Conservation (phyloP, 2,329 filamentous ascomycete species). For the Eutypa lata region DNA sequence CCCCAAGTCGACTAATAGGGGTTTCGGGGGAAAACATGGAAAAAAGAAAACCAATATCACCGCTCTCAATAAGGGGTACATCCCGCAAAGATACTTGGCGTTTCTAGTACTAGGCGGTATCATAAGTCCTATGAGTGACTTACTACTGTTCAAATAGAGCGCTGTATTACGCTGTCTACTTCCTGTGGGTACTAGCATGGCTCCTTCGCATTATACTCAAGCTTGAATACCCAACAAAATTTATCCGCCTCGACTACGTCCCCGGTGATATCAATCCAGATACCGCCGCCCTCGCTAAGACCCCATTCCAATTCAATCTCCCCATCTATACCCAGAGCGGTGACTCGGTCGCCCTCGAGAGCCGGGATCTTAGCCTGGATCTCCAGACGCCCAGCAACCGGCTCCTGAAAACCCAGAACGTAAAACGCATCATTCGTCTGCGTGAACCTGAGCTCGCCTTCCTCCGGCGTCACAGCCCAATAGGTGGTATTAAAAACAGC, state of each 20-base stretch:
- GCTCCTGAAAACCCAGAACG: slow-evolving; percentile 38
- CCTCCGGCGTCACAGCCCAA: slow-evolving; percentile 32
- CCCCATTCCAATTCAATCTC: slow-evolving; percentile 16
- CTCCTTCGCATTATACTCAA: neutral
- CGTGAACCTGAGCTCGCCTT: slow-evolving; percentile 41
- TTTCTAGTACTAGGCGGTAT: too few species aligned
- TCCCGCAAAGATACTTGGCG: too few species aligned
- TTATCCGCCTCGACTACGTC: slow-evolving; percentile 3
- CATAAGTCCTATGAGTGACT: too few species aligned
- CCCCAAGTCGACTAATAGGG: too few species aligned
- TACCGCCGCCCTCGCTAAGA: neutral
- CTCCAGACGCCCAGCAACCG: slow-evolving; percentile 30
- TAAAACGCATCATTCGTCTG: slow-evolving; percentile 49
- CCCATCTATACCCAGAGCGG: slow-evolving; percentile 34
- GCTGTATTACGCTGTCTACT: neutral
- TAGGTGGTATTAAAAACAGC: slow-evolving; percentile 57
- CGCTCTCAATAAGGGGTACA: too few species aligned
- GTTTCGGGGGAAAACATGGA: too few species aligned
- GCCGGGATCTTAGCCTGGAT: slow-evolving; percentile 41
- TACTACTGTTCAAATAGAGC: too few species aligned
- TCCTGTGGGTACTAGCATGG: neutral
- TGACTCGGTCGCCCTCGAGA: slow-evolving; percentile 39
- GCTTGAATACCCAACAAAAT: slow-evolving; percentile 7
- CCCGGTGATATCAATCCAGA: slow-evolving; percentile 2
- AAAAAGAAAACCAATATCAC: too few species aligned